Evolutionary conservation across 345 rosid species (phyloP).

Genomic region (Raphanus sativus): DNA sequence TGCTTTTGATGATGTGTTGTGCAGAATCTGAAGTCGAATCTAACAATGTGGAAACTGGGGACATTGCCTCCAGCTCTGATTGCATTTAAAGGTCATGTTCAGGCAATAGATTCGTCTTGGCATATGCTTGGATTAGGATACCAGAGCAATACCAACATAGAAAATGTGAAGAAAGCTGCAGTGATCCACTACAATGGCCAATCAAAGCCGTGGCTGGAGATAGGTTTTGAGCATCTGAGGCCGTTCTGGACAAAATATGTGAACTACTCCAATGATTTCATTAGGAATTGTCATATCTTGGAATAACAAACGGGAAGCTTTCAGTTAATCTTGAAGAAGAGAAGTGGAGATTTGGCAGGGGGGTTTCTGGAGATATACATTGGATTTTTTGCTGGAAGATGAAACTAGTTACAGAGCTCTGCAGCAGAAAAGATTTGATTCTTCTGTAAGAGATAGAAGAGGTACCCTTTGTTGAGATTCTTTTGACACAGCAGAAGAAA

Average conservation of each 20-base stretch:
- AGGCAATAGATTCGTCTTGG: conserved; percentile 83
- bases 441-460: conserved; percentile 31
- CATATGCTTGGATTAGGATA: conserved; percentile 99
- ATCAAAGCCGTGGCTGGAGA: conserved; percentile 94
- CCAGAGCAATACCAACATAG: conserved; percentile 69
- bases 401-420: conserved; percentile 28
- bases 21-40: conserved; percentile 89
- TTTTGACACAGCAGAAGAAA: conserved; percentile 23
- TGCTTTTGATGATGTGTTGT: conserved; percentile 20
- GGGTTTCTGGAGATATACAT: conserved; percentile 13
- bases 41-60: conserved; percentile 97
- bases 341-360: background rate
- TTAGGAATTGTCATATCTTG: conserved; percentile 89
- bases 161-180: conserved; percentile 72
- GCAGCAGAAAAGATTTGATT: conserved; percentile 15
- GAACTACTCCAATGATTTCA: conserved; percentile 85
- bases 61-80: conserved; percentile 96
- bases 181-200: conserved; percentile 97
- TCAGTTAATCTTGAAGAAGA: conserved; percentile 12
- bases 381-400: conserved; percentile 11
- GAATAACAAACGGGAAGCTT: conserved; percentile 43
- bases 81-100: conserved; percentile 89
- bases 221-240: conserved; percentile 93
- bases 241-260: conserved; percentile 98
- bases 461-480: conserved; percentile 23